Conservation (phyloP, 306 rosid species). For the Astragalus membranaceus region DNA sequence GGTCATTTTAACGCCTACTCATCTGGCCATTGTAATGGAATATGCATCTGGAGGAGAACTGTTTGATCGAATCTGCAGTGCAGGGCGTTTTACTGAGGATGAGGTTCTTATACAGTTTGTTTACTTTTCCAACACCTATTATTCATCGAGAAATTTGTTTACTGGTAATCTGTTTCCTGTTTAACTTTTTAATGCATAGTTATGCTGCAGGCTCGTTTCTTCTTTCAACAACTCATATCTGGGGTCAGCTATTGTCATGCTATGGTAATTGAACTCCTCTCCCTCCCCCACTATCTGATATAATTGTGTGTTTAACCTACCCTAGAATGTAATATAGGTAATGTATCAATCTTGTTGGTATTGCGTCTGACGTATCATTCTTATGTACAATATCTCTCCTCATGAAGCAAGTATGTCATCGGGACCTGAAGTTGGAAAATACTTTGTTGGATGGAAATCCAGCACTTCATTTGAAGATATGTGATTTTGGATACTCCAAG, state of each 20-base stretch:
- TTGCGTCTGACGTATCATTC: background rate
- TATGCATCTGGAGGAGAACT: conserved; percentile 96
- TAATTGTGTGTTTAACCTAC: background rate
- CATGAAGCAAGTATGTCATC: conserved; percentile 93
- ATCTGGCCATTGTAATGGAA: conserved; percentile 94
- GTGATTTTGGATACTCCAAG: conserved; percentile 98
- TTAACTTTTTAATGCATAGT: conserved; percentile 6
- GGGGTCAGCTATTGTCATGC: conserved; percentile 95
- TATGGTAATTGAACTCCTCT: conserved; percentile 53
- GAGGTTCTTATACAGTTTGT: conserved; percentile 49
- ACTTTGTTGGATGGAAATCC: conserved; percentile 88
- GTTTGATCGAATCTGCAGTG: conserved; percentile 62
- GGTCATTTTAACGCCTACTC: conserved; percentile 90
- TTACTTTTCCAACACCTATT: background rate
- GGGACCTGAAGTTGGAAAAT: conserved; percentile 92
- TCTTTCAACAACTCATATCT: conserved; percentile 94
- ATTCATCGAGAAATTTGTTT: background rate
- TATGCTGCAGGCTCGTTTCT: conserved; percentile 82
- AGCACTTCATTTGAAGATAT: conserved; percentile 82
- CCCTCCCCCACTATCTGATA: background rate
- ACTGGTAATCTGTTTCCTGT: background rate
- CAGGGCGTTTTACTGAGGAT: conserved; percentile 79
- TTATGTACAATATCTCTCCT: conserved; percentile 16
- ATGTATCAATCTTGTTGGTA: background rate
- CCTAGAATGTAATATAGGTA: background rate